Conservation (phyloP, 78 protist genomes). For the Dictyostelium brefeldianum region DNA sequence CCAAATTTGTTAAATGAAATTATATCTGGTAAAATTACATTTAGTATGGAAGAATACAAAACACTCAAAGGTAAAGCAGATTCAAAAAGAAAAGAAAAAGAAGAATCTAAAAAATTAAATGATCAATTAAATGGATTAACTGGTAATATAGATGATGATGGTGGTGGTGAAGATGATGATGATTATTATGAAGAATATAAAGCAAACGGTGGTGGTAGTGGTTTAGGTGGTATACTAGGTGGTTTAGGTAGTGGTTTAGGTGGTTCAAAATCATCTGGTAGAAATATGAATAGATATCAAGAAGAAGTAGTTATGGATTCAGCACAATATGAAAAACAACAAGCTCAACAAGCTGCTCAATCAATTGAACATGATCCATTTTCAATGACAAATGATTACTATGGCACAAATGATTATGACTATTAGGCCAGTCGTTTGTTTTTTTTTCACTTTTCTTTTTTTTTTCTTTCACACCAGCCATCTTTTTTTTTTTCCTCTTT, state of each 20-base stretch:
- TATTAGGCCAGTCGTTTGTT: too few species aligned
- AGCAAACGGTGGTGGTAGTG: background rate
- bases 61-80: background rate
- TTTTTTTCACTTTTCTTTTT: too few species aligned
- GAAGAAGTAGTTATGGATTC: constrained; percentile 52
- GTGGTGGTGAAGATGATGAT: background rate
- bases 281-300: background rate
- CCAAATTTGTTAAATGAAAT: constrained; percentile 37
- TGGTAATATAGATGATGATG: background rate
- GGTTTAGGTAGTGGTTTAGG: background rate
- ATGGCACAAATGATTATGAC: constrained; percentile 15
- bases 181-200: background rate
- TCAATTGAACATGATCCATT: constrained; percentile 20
- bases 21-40: background rate
- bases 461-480: too few species aligned
- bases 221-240: background rate
- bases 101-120: background rate
- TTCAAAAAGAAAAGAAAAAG: constrained; percentile 6
- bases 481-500: too few species aligned
- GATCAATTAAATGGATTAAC: background rate
- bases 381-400: constrained; percentile 33
- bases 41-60: constrained; percentile 27
- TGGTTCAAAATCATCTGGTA: background rate
- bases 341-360: constrained; percentile 8
- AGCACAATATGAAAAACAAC: constrained; percentile 18